These are phyloP conservation scores for Fonsecaea pedrosoi DNA, from an alignment of 2,329 filamentous ascomycete genomes.

Conservation along the genomic window DNA sequence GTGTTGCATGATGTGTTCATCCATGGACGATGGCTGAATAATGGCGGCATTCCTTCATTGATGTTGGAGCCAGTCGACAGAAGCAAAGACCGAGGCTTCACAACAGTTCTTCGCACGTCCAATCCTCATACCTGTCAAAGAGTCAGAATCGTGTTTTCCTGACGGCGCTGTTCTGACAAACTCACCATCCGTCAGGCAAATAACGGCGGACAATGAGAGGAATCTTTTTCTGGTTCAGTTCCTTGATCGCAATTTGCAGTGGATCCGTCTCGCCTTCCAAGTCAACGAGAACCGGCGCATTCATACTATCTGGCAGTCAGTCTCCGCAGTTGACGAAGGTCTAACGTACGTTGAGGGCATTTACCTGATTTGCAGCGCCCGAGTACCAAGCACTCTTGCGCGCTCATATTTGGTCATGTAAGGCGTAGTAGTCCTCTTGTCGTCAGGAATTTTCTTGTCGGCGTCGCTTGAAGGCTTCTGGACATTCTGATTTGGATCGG, in stretches of 20 bases:
- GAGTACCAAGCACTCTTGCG: slow-evolving; percentile 88
- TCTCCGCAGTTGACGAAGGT: not conserved
- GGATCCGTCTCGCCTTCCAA: slow-evolving; percentile 98
- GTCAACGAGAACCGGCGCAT: slow-evolving; percentile 94
- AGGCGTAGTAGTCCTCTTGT: slow-evolving; percentile 88
- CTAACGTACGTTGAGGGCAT: too few relatives aligned
- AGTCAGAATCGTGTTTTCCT: slow-evolving; percentile 36
- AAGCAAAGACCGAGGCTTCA: slow-evolving; percentile 42
- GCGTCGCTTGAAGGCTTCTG: slow-evolving; percentile 63
- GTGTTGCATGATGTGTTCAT: not conserved
- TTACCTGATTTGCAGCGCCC: slow-evolving; percentile 93
- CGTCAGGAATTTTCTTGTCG: slow-evolving; percentile 89
- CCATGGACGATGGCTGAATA: not conserved
- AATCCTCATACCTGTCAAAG: slow-evolving; percentile 86
- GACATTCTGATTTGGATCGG: slow-evolving; percentile 52
- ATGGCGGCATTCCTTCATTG: not conserved
- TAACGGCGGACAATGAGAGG: slow-evolving; percentile 93
- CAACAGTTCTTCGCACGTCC: slow-evolving; percentile 95
- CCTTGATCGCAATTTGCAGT: slow-evolving; percentile 95
- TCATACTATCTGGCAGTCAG: slow-evolving; percentile 71
- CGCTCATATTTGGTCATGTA: slow-evolving; percentile 99
- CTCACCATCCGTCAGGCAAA: slow-evolving; percentile 93
- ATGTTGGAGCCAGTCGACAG: not conserved
- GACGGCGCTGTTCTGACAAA: slow-evolving; percentile 38
- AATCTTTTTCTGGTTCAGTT: slow-evolving; percentile 98